Conservation (phyloP, 2,329 filamentous ascomycete genomes). For the Lithohypha guttulata region DNA sequence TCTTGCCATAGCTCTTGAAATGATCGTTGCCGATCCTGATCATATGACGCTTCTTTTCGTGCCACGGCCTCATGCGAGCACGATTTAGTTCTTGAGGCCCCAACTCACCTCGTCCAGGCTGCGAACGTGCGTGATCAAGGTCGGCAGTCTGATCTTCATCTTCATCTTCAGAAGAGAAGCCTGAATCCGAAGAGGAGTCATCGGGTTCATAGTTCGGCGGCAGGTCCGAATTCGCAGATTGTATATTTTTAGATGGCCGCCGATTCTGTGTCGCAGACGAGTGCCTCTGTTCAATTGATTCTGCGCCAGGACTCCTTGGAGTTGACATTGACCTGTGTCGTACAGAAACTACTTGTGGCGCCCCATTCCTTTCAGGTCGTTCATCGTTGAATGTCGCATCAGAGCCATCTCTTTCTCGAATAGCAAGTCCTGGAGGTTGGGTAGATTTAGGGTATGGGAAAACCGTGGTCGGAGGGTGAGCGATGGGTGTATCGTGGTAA, state of each 20-base stretch:
- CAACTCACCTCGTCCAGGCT: slow-evolving; percentile 11
- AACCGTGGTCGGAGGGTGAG: slow-evolving; percentile 10
- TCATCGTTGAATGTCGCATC: slow-evolving; percentile 4
- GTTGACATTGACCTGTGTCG: too few species aligned
- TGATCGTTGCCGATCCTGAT: slow-evolving; percentile 15
- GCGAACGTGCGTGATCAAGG: slow-evolving; percentile 9
- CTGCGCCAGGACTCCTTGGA: too few species aligned
- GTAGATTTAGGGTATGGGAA: slow-evolving; percentile 5
- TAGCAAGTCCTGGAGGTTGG: not conserved
- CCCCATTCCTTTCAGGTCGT: too few species aligned
- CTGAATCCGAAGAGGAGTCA: slow-evolving; percentile 11
- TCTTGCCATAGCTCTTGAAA: slow-evolving; percentile 36
- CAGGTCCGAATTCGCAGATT: too few species aligned
- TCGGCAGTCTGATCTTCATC: slow-evolving; percentile 4
- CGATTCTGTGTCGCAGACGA: too few species aligned
- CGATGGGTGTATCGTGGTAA: slow-evolving; percentile 7
- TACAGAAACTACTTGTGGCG: too few species aligned
- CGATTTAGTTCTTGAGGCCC: slow-evolving; percentile 17
- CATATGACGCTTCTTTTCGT: slow-evolving; percentile 1
- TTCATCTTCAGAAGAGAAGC: slow-evolving; percentile 12
- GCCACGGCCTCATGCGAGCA: slow-evolving; percentile 9
- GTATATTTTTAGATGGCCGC: too few species aligned
- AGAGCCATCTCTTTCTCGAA: slow-evolving; percentile 3
- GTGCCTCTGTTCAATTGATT: too few species aligned
- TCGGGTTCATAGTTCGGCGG: not conserved